Evolutionary conservation across 495 filamentous ascomycete genomes (phyloP).

Genomic region (Oleoguttula mirabilis): DNA sequence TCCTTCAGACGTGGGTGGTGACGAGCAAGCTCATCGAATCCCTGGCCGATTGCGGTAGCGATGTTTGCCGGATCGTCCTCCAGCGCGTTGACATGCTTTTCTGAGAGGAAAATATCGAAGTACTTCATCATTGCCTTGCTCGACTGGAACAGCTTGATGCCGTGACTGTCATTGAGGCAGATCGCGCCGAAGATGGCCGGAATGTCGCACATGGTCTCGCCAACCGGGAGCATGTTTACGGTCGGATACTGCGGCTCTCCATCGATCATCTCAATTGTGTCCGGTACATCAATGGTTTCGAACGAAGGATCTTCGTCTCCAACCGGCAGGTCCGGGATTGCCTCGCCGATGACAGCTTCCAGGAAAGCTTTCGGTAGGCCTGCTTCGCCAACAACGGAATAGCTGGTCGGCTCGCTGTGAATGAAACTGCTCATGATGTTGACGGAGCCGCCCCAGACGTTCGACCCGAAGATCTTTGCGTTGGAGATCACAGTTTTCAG

Average conservation of each 20-base stretch:
- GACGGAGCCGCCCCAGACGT: conserved; percentile 86
- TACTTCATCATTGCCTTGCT: conserved; percentile 73
- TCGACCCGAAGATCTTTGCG: conserved; percentile 64
- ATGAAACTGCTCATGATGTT: conserved; percentile 91
- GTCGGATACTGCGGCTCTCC: conserved; percentile 37
- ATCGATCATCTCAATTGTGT: conserved; percentile 3
- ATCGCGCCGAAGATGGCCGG: conserved; percentile 86
- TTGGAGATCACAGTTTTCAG: conserved; percentile 75
- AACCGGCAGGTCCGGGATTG: conserved; percentile 25
- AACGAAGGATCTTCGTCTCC: conserved; percentile 20
- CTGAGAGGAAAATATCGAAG: conserved; percentile 89
- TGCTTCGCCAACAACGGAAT: conserved; percentile 85
- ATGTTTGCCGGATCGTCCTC: conserved; percentile 58
- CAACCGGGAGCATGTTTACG: conserved; percentile 62
- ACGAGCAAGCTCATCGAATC: conserved; percentile 87
- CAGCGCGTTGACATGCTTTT: conserved; percentile 75
- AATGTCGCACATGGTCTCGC: conserved; percentile 74
- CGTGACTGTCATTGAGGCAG: conserved; percentile 73
- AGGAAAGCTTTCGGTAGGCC: conserved; percentile 77
- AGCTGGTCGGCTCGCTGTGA: conserved; percentile 97
- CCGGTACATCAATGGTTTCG: conserved; percentile 24
- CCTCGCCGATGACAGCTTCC: conserved; percentile 39
- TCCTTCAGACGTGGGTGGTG: conserved; percentile 79
- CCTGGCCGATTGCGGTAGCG: conserved; percentile 53
- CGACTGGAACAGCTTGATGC: conserved; percentile 79